phyloP scores from a whole-genome alignment of 257 asterid genomes.

The Osmanthus fragrans region DNA sequence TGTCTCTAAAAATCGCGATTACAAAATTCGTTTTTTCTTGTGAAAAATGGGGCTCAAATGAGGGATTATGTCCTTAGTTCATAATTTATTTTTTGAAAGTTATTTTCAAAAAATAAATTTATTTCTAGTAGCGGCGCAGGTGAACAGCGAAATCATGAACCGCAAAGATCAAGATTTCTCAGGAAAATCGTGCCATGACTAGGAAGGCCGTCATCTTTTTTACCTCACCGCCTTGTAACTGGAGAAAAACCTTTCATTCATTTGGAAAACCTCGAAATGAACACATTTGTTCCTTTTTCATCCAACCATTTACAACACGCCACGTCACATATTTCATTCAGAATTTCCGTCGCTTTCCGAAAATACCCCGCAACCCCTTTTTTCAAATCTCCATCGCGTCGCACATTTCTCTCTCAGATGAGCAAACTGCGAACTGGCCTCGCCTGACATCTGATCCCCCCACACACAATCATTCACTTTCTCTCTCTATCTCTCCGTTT shows the following conservation, averaged over 20 bases:
- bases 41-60: too few relatives aligned
- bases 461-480: slow-evolving; percentile 2
- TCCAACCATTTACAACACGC: slow-evolving; percentile 8
- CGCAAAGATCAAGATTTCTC: not conserved
- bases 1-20: too few relatives aligned
- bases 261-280: not conserved
- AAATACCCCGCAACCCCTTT: slow-evolving; percentile 9
- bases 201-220: not conserved
- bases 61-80: too few relatives aligned
- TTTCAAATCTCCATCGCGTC: slow-evolving; percentile 6
- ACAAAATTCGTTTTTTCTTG: too few relatives aligned
- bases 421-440: slow-evolving; percentile 21
- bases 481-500: not conserved
- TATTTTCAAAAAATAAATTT: too few relatives aligned
- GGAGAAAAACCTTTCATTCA: not conserved
- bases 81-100: too few relatives aligned
- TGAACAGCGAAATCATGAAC: too few relatives aligned
- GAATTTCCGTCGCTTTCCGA: slow-evolving; percentile 19
- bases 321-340: slow-evolving; percentile 29
- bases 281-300: slow-evolving; percentile 9
- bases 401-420: not conserved
- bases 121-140: too few relatives aligned
- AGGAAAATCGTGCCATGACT: not conserved
- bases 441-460: slow-evolving; percentile 25
- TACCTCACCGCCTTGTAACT: not conserved